Evolutionary conservation across 116 monocot genomes (phyloP).

Genomic region (Papilionanthe hybrid): DNA sequence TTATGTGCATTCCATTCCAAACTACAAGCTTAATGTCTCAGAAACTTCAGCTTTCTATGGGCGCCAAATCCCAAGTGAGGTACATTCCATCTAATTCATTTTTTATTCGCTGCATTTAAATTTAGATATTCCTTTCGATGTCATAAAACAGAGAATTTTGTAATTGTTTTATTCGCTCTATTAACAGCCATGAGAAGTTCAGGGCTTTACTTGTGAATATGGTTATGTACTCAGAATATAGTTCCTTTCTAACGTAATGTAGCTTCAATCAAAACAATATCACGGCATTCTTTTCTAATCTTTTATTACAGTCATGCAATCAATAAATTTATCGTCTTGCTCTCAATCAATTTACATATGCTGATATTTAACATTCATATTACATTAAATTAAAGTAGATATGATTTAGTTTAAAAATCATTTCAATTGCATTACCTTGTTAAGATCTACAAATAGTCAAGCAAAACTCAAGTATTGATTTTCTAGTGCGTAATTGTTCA

Average conservation of each 20-base stretch:
- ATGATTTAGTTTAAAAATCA: background rate
- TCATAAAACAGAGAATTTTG: background rate
- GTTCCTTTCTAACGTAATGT: too few species aligned
- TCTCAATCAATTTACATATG: background rate
- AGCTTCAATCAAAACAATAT: too few species aligned
- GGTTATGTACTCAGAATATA: too few species aligned
- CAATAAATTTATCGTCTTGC: background rate
- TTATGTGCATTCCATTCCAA: constrained; percentile 68
- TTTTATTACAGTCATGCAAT: background rate
- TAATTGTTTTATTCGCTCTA: background rate
- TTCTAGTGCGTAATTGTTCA: background rate
- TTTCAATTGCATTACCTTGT: background rate
- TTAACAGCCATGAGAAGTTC: background rate
- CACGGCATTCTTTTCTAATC: background rate
- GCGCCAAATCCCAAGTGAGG: constrained; percentile 77
- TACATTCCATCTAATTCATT: constrained; percentile 18
- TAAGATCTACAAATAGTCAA: background rate
- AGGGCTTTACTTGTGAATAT: too few species aligned
- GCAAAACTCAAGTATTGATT: background rate
- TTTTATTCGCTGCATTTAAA: background rate
- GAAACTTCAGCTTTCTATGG: constrained; percentile 54
- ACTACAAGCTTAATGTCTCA: constrained; percentile 52
- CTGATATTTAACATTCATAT: background rate
- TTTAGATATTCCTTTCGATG: background rate
- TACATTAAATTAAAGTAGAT: background rate